Evolutionary conservation across 2,329 filamentous ascomycete genomes (phyloP), one percentile per base, ranked within the genome.

Genomic region (Diaporthe amygdali): DNA sequence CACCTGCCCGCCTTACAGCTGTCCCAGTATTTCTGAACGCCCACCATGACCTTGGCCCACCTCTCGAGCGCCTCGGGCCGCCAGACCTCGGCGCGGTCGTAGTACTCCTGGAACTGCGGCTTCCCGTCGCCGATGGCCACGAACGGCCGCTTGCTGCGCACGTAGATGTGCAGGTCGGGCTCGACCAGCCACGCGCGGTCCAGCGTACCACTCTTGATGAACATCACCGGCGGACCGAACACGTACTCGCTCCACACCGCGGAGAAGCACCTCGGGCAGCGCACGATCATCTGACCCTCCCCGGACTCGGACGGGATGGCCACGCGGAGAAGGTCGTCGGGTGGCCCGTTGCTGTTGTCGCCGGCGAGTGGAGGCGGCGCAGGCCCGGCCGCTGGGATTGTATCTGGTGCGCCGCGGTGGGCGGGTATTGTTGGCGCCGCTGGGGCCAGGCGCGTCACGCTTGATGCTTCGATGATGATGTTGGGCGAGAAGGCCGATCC

Each of bases 81-180:
- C 73, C 82, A 80, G 30, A 81, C 71, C 7, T 76, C 76, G 5
- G 76, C 73, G 6, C 77, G 75, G 15, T 79, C 76, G 71, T 85
- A 85, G 56, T 78, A 81, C 14, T 64, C 77, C 27, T 83, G 77
- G 69, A 81, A 83, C 59, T 81, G 78, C 27, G 81, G 79, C 73
- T 80, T 81, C 34, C 71, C 81, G 55, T 81, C 78, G 3, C 73
- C 73, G 67, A 86, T 71, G 39, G 76, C 69, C 67, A 86, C 71
- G 76, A 84, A 87, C 15, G 75, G 73, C 47, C 71, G 71, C 69
- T 82, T 84, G 69, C 79, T 82, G 41, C 77, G 75, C 22, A 79
- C 81, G 72, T 77, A 87, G 64, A 86, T 84, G 76, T 87, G 84
- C 25, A 83, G 79, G 74, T 86, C 83, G 1, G 84, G 84, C n/a